These are phyloP conservation scores for Trametes villosa DNA, from an alignment of 768 basidiomycete species.

Conservation along the genomic window DNA sequence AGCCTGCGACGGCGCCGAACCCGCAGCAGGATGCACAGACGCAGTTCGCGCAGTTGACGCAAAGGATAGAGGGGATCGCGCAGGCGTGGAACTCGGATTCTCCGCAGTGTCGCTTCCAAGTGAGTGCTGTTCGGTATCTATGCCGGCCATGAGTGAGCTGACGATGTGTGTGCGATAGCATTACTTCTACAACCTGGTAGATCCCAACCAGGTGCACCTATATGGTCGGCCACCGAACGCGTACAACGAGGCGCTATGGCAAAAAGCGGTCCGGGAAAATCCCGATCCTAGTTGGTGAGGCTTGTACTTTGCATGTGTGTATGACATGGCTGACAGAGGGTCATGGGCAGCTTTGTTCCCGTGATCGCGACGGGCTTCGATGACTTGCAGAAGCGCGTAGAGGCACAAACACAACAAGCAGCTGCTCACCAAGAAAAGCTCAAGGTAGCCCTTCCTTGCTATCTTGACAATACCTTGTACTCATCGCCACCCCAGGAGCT, in stretches of 20 bases:
- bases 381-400: constrained; percentile 76
- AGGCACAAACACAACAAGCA: constrained; percentile 72
- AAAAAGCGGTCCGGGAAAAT: constrained; percentile 78
- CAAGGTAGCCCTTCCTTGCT: constrained; percentile 42
- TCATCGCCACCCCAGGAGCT: constrained; percentile 52
- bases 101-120: constrained; percentile 80
- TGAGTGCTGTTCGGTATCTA: constrained; percentile 34
- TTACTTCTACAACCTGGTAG: constrained; percentile 84
- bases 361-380: constrained; percentile 83
- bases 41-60: constrained; percentile 56
- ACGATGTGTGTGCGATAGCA: constrained; percentile 48
- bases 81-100: constrained; percentile 74
- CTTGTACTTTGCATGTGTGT: background rate
- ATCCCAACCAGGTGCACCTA: constrained; percentile 62
- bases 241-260: constrained; percentile 73
- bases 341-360: constrained; percentile 64
- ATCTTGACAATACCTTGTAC: background rate
- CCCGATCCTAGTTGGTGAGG: constrained; percentile 79
- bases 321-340: background rate
- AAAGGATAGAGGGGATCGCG: constrained; percentile 66
- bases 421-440: constrained; percentile 69
- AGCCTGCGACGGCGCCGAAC: constrained; percentile 41
- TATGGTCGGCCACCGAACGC: constrained; percentile 78
- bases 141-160: constrained; percentile 1
- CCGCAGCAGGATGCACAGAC: constrained; percentile 63